Base-by-base conservation (phyloP, 2,329 filamentous ascomycete species). In the Geosmithia flava region DNA sequence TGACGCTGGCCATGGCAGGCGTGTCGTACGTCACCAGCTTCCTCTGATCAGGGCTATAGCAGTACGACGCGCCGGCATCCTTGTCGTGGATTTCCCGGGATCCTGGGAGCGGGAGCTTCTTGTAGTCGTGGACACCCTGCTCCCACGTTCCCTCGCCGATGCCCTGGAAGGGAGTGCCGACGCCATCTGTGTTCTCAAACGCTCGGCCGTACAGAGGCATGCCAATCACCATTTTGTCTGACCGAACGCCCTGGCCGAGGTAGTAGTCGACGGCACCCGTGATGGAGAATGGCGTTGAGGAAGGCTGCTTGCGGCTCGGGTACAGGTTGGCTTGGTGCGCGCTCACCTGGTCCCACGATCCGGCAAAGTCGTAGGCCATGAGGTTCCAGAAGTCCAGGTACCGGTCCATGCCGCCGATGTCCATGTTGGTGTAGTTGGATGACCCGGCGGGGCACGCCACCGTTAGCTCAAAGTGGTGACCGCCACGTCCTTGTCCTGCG, bases 191-290 rank as follows among this genome's bases (percentile, higher is more conserved):
- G 53, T 80, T 78, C 55, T 81, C 74, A 62, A 96, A 97, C 0
- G 87, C 80, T 37, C 89, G 85, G 1, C 91, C 91, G 61, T 96
- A 97, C 13, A 97, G 70, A 2, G 91, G 90, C 85, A 96, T 91
- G 2, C 91, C 90, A 15, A 96, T 64, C 3, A 95, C 85, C 48
- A 97, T 78, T 67, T 95, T 96, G 51, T 71, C 60, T 0, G 80
- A 61, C 0, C 74, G 59, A 0, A 96, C 80, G 7, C 83, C 82
- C 13, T 76, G 73, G 1, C 67, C 60, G 16, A 76, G 69, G 67
- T 96, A 97, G 55, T 80, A 74, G 13, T 80, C 68, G 7, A 97
- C 68, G 0, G 90, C 89, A 1, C 74, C 69, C 3, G 78, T 55
- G 2, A 85, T 87, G 65, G 78, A 87, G 68, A 90, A 95, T 0